Evolutionary conservation across 345 rosid species (phyloP).

Genomic region (Eucalyptus grandis): DNA sequence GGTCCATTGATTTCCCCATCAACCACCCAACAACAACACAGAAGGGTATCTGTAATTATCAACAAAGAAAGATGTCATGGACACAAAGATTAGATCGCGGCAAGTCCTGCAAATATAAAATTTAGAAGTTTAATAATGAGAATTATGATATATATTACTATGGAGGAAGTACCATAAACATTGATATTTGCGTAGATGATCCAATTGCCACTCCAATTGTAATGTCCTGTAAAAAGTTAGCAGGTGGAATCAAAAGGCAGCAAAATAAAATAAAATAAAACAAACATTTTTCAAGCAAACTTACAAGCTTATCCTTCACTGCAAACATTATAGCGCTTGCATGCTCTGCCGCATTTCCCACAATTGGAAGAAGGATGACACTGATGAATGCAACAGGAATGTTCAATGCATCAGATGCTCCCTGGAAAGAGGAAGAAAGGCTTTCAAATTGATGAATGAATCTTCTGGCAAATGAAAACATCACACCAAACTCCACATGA

Average conservation of each 20-base stretch:
- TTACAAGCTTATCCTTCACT: conserved; percentile 48
- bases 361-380: conserved; percentile 36
- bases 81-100: neutral
- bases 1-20: conserved; percentile 33
- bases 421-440: conserved; percentile 9
- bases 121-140: neutral
- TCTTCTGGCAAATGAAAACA: neutral
- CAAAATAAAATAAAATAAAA: neutral
- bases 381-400: conserved; percentile 35
- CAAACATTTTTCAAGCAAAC: neutral
- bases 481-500: neutral
- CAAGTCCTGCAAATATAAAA: neutral
- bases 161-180: conserved; percentile 23
- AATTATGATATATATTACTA: neutral
- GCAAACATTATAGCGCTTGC: conserved; percentile 44
- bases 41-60: conserved; percentile 22
- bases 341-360: conserved; percentile 55
- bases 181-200: conserved; percentile 42
- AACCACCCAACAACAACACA: conserved; percentile 30
- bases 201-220: conserved; percentile 45
- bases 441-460: neutral
- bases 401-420: conserved; percentile 28
- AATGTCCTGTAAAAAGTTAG: conserved; percentile 16
- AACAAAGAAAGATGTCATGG: neutral
- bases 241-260: neutral